phyloP scores from a whole-genome alignment of 1,284 basidiomycete genomes.

The Phaffia rhodozyma region DNA sequence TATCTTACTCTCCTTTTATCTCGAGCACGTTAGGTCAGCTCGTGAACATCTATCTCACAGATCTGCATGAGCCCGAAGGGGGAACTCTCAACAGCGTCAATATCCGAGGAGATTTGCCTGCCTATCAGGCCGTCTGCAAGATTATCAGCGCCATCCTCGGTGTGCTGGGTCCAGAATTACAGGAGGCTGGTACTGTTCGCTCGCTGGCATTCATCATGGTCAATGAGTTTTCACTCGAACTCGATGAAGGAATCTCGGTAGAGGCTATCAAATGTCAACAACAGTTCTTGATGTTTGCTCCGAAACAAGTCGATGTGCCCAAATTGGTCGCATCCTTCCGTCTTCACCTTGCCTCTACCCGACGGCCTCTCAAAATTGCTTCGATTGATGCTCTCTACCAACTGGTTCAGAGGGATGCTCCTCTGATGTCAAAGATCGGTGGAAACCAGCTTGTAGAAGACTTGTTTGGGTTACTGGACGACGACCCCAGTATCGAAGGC shows the following conservation, averaged over 20 bases:
- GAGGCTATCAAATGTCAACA: conserved; percentile 94
- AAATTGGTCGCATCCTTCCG: conserved; percentile 63
- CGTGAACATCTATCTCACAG: conserved; percentile 77
- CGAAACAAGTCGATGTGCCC: conserved; percentile 66
- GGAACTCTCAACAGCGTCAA: conserved; percentile 75
- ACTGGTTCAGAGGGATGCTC: conserved; percentile 87
- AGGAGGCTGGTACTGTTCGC: conserved; percentile 71
- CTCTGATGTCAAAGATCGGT: conserved; percentile 81
- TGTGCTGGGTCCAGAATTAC: conserved; percentile 89
- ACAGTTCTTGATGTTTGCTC: conserved; percentile 91
- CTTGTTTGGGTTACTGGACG: conserved; percentile 87
- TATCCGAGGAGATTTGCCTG: conserved; percentile 76
- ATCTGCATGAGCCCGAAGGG: conserved; percentile 88
- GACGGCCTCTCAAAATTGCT: conserved; percentile 76
- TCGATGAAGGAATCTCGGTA: conserved; percentile 76
- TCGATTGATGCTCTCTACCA: conserved; percentile 94
- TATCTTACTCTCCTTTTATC: conserved; percentile 83
- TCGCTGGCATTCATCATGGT: conserved; percentile 74
- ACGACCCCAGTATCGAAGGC: conserved; percentile 85
- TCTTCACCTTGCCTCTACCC: conserved; percentile 59
- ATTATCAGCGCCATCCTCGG: conserved; percentile 88
- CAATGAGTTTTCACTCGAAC: conserved; percentile 69
- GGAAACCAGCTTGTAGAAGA: conserved; percentile 90
- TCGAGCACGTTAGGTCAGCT: conserved; percentile 81
- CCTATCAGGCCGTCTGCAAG: conserved; percentile 80